phyloP scores from a whole-genome alignment of 1,284 basidiomycete genomes.

The Dichomitus squalens region DNA sequence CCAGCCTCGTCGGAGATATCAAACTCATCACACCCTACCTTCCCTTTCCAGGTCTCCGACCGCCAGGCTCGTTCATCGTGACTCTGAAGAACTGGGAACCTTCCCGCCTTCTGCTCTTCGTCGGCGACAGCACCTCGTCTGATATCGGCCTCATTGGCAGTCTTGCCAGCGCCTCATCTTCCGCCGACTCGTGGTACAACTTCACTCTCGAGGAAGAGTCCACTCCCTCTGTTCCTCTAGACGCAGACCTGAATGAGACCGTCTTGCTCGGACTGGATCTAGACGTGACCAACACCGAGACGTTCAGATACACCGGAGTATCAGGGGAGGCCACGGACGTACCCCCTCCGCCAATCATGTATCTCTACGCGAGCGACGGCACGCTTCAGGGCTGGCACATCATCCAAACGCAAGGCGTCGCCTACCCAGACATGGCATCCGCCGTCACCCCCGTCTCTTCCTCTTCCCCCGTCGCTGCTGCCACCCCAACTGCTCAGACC shows the following conservation, averaged over 20 bases:
- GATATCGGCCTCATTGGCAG: constrained; percentile 75
- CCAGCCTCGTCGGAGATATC: constrained; percentile 49
- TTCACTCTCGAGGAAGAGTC: constrained; percentile 77
- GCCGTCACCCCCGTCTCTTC: constrained; percentile 18
- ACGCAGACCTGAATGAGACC: constrained; percentile 73
- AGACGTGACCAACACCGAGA: constrained; percentile 63
- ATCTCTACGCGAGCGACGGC: constrained; percentile 81
- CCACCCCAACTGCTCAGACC: not conserved
- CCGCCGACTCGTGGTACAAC: constrained; percentile 62
- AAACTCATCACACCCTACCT: constrained; percentile 55
- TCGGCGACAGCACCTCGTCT: constrained; percentile 74
- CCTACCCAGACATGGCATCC: constrained; percentile 59
- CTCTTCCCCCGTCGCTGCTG: constrained; percentile 5
- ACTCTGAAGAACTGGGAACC: constrained; percentile 69
- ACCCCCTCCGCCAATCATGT: constrained; percentile 70
- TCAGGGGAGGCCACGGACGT: constrained; percentile 50
- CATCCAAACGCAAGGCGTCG: constrained; percentile 52
- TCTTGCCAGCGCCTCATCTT: constrained; percentile 33
- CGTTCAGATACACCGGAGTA: constrained; percentile 41
- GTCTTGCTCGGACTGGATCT: constrained; percentile 68
- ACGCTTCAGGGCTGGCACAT: constrained; percentile 78
- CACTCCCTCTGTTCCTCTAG: constrained; percentile 68
- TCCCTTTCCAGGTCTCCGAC: constrained; percentile 51
- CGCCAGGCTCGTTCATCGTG: constrained; percentile 57
- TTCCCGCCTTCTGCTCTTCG: constrained; percentile 61